Percentiles rank a stretch among this genome's conserved stretches.
Conservation (phyloP, 768 basidiomycete species). For the Tricholoma sp. region DNA sequence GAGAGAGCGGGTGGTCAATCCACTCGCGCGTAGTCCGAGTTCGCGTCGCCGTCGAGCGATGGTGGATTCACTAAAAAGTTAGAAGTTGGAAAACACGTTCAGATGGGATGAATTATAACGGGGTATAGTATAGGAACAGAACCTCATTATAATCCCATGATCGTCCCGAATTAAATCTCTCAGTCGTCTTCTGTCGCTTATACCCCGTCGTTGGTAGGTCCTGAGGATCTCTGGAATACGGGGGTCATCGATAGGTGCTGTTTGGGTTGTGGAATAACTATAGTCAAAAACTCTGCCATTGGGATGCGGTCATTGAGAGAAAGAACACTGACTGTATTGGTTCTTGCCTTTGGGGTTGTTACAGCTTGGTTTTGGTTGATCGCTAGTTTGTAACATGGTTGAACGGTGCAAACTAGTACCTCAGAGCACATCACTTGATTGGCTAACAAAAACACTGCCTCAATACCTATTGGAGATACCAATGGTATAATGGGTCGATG, state of each 20-base stretch:
- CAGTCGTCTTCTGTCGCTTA: conserved; percentile 7
- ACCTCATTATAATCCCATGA: conserved; percentile 21
- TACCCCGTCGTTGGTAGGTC: conserved; percentile 8
- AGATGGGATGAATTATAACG: too few species aligned
- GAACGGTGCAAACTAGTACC: too few species aligned
- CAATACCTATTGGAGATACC: too few species aligned
- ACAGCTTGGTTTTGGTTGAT: too few species aligned
- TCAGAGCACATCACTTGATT: too few species aligned
- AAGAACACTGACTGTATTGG: conserved; percentile 7
- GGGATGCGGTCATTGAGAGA: not conserved
- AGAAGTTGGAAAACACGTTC: too few species aligned
- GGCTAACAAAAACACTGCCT: too few species aligned
- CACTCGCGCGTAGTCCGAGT: conserved; percentile 25
- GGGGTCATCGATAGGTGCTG: conserved; percentile 7
- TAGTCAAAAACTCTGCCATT: not conserved
- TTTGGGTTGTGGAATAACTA: not conserved
- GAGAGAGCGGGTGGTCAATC: conserved; percentile 23
- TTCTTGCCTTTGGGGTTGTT: conserved; percentile 12
- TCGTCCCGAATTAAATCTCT: conserved; percentile 8
- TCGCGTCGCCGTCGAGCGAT: conserved; percentile 22
- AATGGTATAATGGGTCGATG: conserved; percentile 34
- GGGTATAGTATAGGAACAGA: too few species aligned
- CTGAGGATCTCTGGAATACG: conserved; percentile 7
- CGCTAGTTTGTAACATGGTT: too few species aligned
- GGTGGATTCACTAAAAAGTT: conserved; percentile 25